Conservation (phyloP, 768 basidiomycete genomes). For the Rhodotorula diobovata region DNA sequence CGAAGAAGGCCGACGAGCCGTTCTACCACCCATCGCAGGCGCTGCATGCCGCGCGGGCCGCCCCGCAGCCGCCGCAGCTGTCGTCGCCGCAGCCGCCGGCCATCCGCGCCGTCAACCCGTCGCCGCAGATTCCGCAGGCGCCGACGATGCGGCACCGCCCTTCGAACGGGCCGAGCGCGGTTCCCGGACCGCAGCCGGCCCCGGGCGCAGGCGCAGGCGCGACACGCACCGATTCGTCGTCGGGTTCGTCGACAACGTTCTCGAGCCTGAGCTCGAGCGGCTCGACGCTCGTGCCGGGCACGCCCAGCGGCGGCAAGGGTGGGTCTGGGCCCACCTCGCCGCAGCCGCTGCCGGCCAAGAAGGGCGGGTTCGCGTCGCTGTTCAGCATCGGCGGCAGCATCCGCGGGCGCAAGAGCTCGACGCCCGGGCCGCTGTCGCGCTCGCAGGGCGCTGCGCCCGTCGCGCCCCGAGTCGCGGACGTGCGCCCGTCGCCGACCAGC, state of each 20-base stretch:
- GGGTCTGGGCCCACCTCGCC: too few relatives aligned
- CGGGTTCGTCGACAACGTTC: conserved; percentile 6
- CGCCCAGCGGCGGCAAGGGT: background rate
- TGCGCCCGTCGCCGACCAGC: background rate
- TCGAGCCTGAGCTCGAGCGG: background rate
- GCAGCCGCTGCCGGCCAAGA: background rate
- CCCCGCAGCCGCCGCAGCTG: background rate
- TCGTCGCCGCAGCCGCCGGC: background rate
- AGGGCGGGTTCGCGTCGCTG: conserved; percentile 3
- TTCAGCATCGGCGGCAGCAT: background rate
- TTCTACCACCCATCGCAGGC: conserved; percentile 19
- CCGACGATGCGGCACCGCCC: background rate
- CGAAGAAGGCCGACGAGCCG: conserved; percentile 8
- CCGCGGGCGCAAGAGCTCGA: background rate
- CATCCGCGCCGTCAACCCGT: conserved; percentile 16
- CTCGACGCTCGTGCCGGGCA: background rate
- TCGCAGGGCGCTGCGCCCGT: background rate
- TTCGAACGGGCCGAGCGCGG: background rate
- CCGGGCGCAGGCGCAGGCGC: background rate
- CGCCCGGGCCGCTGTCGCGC: background rate
- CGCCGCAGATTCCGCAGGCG: background rate
- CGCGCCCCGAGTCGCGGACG: too few relatives aligned
- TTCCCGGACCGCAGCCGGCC: too few relatives aligned
- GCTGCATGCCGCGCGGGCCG: background rate
- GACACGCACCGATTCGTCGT: conserved; percentile 4